Conservation (phyloP, 495 filamentous ascomycete genomes). For the Daldinia loculata region DNA sequence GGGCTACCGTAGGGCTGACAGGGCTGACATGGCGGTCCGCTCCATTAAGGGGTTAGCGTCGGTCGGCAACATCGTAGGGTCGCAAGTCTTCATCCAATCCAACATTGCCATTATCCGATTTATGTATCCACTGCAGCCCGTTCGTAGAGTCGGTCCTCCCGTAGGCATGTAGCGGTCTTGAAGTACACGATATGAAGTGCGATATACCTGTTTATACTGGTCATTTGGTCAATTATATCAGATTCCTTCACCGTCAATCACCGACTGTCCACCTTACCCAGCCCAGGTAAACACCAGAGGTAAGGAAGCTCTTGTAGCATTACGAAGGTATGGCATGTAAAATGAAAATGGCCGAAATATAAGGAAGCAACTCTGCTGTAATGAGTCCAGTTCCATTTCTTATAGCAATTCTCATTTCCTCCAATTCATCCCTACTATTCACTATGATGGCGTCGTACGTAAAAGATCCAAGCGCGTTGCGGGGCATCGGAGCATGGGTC, state of each 20-base stretch:
- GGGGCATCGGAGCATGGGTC: conserved; percentile 26
- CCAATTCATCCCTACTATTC: background rate
- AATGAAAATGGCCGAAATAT: conserved; percentile 7
- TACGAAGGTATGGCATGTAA: background rate
- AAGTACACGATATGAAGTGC: conserved; percentile 1
- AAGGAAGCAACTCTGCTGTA: background rate
- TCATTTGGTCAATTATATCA: conserved; percentile 1
- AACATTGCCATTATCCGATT: conserved; percentile 24
- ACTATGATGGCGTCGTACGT: conserved; percentile 13
- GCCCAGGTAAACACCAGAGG: conserved; percentile 11
- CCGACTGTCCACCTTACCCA: conserved; percentile 32
- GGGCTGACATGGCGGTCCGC: conserved; percentile 38
- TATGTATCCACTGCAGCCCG: conserved; percentile 30
- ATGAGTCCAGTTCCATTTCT: background rate
- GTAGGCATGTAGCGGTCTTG: conserved; percentile 12
- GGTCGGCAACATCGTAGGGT: conserved; percentile 30
- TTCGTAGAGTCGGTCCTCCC: conserved; percentile 3
- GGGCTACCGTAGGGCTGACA: conserved; percentile 34
- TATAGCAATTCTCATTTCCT: background rate
- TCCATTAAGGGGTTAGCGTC: conserved; percentile 36
- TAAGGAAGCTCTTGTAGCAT: background rate
- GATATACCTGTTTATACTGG: conserved; percentile 1
- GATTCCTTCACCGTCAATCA: conserved; percentile 9
- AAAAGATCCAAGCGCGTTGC: conserved; percentile 12
- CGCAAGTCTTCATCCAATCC: conserved; percentile 28